Percentiles rank a stretch among this genome's conserved stretches.
Conservation (phyloP, 2,329 filamentous ascomycete genomes). For the Aspergillus puulaauensis region DNA sequence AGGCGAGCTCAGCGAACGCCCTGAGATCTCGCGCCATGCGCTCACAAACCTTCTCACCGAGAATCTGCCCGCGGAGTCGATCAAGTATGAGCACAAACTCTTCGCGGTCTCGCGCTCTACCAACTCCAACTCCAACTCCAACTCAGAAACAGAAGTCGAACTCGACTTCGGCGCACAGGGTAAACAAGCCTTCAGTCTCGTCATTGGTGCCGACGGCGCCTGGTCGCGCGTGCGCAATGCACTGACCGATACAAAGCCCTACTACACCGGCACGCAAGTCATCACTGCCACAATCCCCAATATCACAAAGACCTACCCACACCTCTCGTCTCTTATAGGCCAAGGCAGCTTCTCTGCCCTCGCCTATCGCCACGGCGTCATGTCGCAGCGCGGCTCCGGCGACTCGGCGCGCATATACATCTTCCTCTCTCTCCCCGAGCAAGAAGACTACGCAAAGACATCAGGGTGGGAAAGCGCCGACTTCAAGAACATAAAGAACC, state of each 20-base stretch:
- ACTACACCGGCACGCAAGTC: conserved; percentile 20
- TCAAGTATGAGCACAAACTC: conserved; percentile 26
- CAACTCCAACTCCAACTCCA: not conserved
- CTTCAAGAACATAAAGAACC: not conserved
- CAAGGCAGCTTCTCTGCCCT: conserved; percentile 27
- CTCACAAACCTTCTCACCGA: conserved; percentile 18
- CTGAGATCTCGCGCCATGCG: conserved; percentile 26
- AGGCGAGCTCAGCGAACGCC: conserved; percentile 15
- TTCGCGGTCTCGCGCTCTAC: not conserved
- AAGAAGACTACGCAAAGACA: conserved; percentile 1
- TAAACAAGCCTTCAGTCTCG: conserved; percentile 18
- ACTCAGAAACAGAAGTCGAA: not conserved
- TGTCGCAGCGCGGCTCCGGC: conserved; percentile 23
- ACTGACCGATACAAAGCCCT: conserved; percentile 21
- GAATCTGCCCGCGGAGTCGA: conserved; percentile 10
- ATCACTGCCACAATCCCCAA: conserved; percentile 20
- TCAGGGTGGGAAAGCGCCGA: not conserved
- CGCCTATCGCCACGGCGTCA: conserved; percentile 24
- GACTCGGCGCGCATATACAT: conserved; percentile 25
- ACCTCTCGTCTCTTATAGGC: conserved; percentile 23
- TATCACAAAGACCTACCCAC: conserved; percentile 21
- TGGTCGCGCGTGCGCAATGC: conserved; percentile 26
- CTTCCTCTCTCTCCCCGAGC: conserved; percentile 19
- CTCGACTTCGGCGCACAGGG: conserved; percentile 19
- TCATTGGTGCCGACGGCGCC: conserved; percentile 30